Base-by-base conservation (phyloP, 1,284 basidiomycete species). In the Ceratobasidium sp. region DNA sequence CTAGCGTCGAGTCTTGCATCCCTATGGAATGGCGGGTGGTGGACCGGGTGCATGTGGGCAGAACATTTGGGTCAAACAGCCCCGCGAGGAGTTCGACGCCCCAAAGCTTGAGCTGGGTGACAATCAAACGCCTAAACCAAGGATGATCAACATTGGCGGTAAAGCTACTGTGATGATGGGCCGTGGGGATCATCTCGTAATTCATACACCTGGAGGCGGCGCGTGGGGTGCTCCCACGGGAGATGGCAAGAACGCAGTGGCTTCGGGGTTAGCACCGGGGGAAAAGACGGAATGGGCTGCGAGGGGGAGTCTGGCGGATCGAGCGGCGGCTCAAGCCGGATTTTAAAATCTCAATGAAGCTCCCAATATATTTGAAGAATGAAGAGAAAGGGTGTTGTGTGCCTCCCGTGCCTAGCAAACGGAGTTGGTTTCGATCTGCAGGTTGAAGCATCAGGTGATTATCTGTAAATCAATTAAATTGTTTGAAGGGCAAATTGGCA, bases 151-250 rank as follows among this genome's bases (percentile, higher is more conserved):
- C 80, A 90, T 98, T 51, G 96, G 96, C 22, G 95, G 96, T 8
- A 98, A 98, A 82, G 93, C 92, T 56, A 95, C 93, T 0, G 89
- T 96, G 56, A 89, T 89, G 83, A 95, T 96, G 90, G 93, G 92
- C 62, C 92, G 91, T 79, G 92, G 93, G 1, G 96, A 98, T 82
- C 84, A 87, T 54, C 84, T 97, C 74, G 78, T 93, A 73, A 91
- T 98, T 74, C 90, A 96, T 82, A 98, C 96, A 2, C 97, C 96
- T 0, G 97, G 97, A 1, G 97, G 94, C 5, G 97, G 97, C 2
- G 97, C 91, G 0, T 98, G 94, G 94, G 96, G 96, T 0, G 79
- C 79, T 15, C 79, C 85, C 14, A 84, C 86, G 59, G 82, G 81
- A 4, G 83, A 82, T 17, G 79, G 78, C 36, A 78, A 78, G 45